These are phyloP conservation scores for Neopestalotiopsis rosae DNA, from an alignment of 2,329 filamentous ascomycete genomes.

Conservation along the genomic window DNA sequence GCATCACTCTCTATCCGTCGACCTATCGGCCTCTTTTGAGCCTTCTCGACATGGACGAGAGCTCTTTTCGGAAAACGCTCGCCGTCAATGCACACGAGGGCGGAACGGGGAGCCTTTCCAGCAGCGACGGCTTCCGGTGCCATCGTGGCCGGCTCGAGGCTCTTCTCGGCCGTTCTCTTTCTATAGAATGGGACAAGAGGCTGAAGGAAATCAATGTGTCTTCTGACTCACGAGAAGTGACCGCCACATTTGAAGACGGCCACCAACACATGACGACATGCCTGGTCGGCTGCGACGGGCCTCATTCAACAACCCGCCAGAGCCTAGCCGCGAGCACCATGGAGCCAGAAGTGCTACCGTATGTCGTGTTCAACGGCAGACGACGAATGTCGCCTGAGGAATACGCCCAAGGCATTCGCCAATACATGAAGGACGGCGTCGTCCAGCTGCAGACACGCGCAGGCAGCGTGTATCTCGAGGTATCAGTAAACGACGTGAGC, in stretches of 20 bases:
- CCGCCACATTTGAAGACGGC: background rate
- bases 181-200: background rate
- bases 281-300: conserved; percentile 12
- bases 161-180: background rate
- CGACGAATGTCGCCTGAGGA: conserved; percentile 6
- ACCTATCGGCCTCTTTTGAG: conserved; percentile 4
- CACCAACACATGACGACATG: background rate
- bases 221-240: background rate
- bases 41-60: conserved; percentile 4
- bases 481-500: conserved; percentile 12
- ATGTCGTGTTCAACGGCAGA: conserved; percentile 16
- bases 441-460: background rate
- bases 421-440: background rate
- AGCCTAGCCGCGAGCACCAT: background rate
- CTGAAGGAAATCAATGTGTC: background rate
- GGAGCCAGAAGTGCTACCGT: conserved; percentile 9
- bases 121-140: background rate
- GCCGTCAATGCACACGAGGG: background rate
- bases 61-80: background rate
- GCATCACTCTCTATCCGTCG: background rate
- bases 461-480: conserved; percentile 12
- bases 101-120: background rate
- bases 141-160: background rate
- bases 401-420: background rate
- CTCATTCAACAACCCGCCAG: conserved; percentile 10